Base-by-base conservation (phyloP, 1,139 yeast genomes). In the Casaregolazyma lundiana region DNA sequence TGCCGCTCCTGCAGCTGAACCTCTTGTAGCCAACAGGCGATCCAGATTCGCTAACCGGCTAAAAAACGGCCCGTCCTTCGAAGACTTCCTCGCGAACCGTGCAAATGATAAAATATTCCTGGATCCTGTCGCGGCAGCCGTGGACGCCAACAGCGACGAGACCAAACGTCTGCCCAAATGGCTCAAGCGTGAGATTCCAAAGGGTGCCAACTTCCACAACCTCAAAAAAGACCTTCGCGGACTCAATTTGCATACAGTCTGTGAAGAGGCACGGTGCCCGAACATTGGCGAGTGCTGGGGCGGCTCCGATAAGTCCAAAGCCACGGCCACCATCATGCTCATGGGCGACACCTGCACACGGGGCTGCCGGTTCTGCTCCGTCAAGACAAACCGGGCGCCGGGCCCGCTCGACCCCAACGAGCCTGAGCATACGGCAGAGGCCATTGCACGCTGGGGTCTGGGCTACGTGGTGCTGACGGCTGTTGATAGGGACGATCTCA, bases 271-370 rank as follows among this genome's bases (percentile, higher is more conserved):
- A 7, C 83, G 92, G 61, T 94, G 99, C 68, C 99, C 99, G 16
- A 94, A 94, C 64, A 94, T 94, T 51, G 97, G 97, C 44, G 99
- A 94, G 66, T 94, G 99, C 68, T 94, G 99, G 99, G 97, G 98
- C 46, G 98, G 98, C 29, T 81, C 84, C 60, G 80, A 76, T 58
- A 89, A 89, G 66, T 77, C 90, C 5, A 94, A 87, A 60, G 97
- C 98, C n/a, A 94, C 99, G 3, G 98, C 98, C 4, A 94, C 99
- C 2, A 92, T 94, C 59, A 94, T 94, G 99, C 73, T 94, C 53
- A 76, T 94, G 76, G 99, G 99, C 51, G 98, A 94, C 61, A 92
- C 98, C 0, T 94, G 99, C 69, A 94, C 99, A 3, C 76, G 99
- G 67, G 99, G 98, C 9, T 94, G 99, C 64, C 76, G 99, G 53